A percentile compares a stretch with the other conserved stretches of the same genome.
These are phyloP conservation scores for Agaricus sinodeliciosus DNA, from an alignment of 768 basidiomycete species.

Conservation along the genomic window DNA sequence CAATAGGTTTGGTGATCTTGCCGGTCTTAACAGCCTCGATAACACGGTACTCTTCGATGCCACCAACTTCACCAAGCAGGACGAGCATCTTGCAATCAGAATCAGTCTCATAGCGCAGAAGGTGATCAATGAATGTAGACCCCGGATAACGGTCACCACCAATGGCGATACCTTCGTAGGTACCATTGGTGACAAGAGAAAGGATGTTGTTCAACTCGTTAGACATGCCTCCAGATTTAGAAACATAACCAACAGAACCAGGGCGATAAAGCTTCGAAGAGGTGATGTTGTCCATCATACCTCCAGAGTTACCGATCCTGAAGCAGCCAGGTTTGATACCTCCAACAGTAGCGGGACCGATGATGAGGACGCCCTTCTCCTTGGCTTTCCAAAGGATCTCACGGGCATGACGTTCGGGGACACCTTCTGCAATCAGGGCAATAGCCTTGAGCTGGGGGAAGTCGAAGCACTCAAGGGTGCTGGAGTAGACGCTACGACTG, in stretches of 20 bases:
- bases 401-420: slow-evolving; percentile 94
- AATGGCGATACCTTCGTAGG: slow-evolving; percentile 99
- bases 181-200: slow-evolving; percentile 92
- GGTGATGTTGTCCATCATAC: slow-evolving; percentile 99
- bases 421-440: slow-evolving; percentile 97
- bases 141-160: slow-evolving; percentile 99
- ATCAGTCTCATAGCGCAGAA: slow-evolving; percentile 95
- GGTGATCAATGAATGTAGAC: slow-evolving; percentile 97
- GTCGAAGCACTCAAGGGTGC: slow-evolving; percentile 87
- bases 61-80: slow-evolving; percentile 97
- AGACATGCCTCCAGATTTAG: slow-evolving; percentile 99
- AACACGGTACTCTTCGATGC: slow-evolving; percentile 98
- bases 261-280: slow-evolving; percentile 97
- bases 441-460: slow-evolving; percentile 50
- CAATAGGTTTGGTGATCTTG: slow-evolving; percentile 94
- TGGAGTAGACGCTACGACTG: slow-evolving; percentile 88
- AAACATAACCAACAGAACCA: slow-evolving; percentile 97
- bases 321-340: slow-evolving; percentile 99
- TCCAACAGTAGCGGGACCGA: slow-evolving; percentile 96
- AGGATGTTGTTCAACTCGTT: slow-evolving; percentile 99
- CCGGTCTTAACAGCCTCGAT: slow-evolving; percentile 95
- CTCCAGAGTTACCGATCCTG: slow-evolving; percentile 99
- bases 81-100: slow-evolving; percentile 99
- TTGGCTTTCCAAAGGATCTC: slow-evolving; percentile 90
- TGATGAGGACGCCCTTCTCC: slow-evolving; percentile 82